Evolutionary conservation across 2,329 filamentous ascomycete species (phyloP).

Genomic region (Hypoxylon sp.): DNA sequence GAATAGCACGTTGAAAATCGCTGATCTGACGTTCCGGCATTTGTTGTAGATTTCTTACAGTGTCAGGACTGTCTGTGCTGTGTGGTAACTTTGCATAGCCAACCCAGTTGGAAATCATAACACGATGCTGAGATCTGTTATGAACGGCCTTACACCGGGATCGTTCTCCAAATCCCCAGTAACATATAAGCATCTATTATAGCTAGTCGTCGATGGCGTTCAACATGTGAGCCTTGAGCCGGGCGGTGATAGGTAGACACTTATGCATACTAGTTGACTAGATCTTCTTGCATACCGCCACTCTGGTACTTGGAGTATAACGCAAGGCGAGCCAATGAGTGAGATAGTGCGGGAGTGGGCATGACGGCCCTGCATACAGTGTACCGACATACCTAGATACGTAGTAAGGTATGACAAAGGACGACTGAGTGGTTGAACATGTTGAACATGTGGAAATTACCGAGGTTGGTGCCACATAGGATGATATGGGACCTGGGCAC

Average conservation of each 20-base stretch:
- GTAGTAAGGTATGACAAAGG: no score
- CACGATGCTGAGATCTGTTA: not conserved
- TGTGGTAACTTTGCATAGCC: not conserved
- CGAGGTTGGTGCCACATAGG: not conserved
- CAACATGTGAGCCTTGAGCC: no score
- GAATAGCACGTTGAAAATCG: no score
- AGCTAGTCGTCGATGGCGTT: not conserved
- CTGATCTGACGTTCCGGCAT: no score
- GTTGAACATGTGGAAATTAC: not conserved
- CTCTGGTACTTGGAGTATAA: not conserved
- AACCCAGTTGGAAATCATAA: not conserved
- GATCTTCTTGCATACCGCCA: slow-evolving; percentile 4
- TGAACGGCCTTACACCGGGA: not conserved
- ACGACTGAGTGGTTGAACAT: no score
- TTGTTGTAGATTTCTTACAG: no score
- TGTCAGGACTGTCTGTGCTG: no score
- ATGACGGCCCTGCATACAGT: no score
- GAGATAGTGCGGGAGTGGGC: no score
- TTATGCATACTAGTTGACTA: no score
- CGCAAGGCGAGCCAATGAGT: not conserved
- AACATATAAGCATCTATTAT: not conserved
- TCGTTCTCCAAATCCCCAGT: slow-evolving; percentile 4
- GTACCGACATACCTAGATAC: no score
- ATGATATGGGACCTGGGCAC: not conserved
- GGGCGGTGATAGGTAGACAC: no score